Percentiles rank a stretch among this genome's conserved stretches.
Evolutionary conservation across 1,284 basidiomycete species (phyloP).

Genomic region (Blastosporella zonata): DNA sequence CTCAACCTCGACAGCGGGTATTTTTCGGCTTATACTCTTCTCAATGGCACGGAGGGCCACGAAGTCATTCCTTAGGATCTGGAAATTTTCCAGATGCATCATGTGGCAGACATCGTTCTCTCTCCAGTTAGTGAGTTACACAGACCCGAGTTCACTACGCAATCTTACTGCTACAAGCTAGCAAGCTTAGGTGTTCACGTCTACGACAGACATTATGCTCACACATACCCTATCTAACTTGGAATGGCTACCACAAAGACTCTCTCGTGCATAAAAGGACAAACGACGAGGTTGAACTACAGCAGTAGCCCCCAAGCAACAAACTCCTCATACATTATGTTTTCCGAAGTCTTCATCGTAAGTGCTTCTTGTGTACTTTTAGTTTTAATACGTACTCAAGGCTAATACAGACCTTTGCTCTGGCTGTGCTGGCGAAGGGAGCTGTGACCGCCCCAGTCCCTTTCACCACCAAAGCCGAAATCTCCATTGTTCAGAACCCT

Average conservation of each 20-base stretch:
- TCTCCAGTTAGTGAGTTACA: too few relatives aligned
- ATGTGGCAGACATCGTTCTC: too few relatives aligned
- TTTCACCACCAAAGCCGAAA: background rate
- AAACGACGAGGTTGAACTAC: background rate
- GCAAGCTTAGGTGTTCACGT: too few relatives aligned
- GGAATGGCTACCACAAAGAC: background rate
- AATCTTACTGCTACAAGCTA: too few relatives aligned
- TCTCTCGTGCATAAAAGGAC: background rate
- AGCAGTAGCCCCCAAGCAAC: background rate
- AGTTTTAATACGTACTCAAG: background rate
- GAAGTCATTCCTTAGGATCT: too few relatives aligned
- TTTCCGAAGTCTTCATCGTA: background rate
- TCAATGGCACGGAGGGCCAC: too few relatives aligned
- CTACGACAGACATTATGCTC: too few relatives aligned
- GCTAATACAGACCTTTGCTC: background rate
- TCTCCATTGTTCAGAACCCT: constrained; percentile 3
- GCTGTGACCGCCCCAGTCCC: background rate
- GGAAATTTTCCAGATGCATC: too few relatives aligned
- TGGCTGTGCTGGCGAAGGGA: background rate
- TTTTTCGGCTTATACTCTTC: too few relatives aligned
- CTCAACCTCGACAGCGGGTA: too few relatives aligned
- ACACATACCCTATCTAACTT: too few relatives aligned
- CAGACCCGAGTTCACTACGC: too few relatives aligned
- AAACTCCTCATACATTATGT: background rate
- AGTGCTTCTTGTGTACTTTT: background rate